These are phyloP conservation scores for Pezicula neosporulosa DNA, from an alignment of 2,329 filamentous ascomycete genomes.

Conservation along the genomic window DNA sequence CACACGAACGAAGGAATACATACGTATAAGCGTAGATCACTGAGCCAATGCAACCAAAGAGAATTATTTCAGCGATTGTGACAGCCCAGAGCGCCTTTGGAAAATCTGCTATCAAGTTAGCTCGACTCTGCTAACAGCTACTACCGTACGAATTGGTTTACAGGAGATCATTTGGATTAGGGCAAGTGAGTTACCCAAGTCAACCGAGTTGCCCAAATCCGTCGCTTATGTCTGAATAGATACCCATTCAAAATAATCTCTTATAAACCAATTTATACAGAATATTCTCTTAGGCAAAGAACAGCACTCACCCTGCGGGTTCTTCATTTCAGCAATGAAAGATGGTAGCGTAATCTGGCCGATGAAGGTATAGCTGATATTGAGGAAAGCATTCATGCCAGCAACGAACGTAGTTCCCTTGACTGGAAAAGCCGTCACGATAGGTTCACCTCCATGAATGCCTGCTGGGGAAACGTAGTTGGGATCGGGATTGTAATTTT, in stretches of 20 bases:
- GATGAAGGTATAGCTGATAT: slow-evolving; percentile 95
- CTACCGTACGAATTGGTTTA: too few species aligned
- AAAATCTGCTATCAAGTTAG: slow-evolving; percentile 59
- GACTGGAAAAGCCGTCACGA: slow-evolving; percentile 65
- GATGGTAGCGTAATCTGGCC: slow-evolving; percentile 91
- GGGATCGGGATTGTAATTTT: slow-evolving; percentile 54
- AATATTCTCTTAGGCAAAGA: too few species aligned
- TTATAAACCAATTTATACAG: too few species aligned
- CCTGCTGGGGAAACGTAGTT: slow-evolving; percentile 30
- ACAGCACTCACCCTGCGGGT: slow-evolving; percentile 34
- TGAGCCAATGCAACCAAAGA: slow-evolving; percentile 79
- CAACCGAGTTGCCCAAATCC: too few species aligned
- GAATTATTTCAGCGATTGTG: slow-evolving; percentile 80
- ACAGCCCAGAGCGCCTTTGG: slow-evolving; percentile 90
- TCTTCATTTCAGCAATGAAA: slow-evolving; percentile 92
- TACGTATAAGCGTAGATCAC: slow-evolving; percentile 79
- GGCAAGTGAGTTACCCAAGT: too few species aligned
- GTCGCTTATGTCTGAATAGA: too few species aligned
- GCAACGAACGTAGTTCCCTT: slow-evolving; percentile 72
- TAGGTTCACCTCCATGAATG: slow-evolving; percentile 51
- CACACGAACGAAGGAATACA: too few species aligned
- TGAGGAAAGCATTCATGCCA: slow-evolving; percentile 85
- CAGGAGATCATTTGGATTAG: too few species aligned
- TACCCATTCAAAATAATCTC: too few species aligned
- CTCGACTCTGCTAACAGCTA: too few species aligned